A percentile compares a stretch with the other conserved stretches of the same genome.
Evolutionary conservation across 345 rosid genomes (phyloP).

Genomic region (Populus ilicifolia): DNA sequence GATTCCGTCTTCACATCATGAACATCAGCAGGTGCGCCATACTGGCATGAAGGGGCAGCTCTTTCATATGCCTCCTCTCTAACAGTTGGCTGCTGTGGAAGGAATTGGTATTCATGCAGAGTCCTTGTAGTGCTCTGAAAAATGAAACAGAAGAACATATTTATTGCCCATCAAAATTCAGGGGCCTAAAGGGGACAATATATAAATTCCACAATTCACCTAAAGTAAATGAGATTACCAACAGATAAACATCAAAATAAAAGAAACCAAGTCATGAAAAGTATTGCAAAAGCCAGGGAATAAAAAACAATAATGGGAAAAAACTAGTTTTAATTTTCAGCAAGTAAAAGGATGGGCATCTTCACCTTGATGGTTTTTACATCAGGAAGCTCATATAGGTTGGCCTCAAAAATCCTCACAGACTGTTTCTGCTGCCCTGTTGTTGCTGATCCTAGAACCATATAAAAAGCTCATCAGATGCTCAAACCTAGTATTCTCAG

Average conservation of each 20-base stretch:
- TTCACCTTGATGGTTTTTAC: slow-evolving; percentile 51
- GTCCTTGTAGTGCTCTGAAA: slow-evolving; percentile 48
- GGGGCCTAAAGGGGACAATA: background rate
- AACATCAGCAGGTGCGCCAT: slow-evolving; percentile 41
- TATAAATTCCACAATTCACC: background rate
- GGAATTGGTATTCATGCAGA: slow-evolving; percentile 80
- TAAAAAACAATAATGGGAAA: background rate
- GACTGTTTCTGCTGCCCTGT: slow-evolving; percentile 44
- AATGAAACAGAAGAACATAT: slow-evolving; percentile 7
- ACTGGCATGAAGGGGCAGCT: slow-evolving; percentile 41
- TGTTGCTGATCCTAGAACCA: slow-evolving; percentile 38
- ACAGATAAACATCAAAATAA: background rate
- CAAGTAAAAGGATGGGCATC: background rate
- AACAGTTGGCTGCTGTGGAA: slow-evolving; percentile 76
- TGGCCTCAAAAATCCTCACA: slow-evolving; percentile 48
- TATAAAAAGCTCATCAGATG: slow-evolving; percentile 6
- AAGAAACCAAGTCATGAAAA: too few species aligned
- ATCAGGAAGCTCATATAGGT: slow-evolving; percentile 49
- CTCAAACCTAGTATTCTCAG: background rate
- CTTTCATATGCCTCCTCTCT: slow-evolving; percentile 52
- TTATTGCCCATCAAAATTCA: background rate
- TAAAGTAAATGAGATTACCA: background rate
- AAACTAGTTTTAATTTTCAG: background rate
- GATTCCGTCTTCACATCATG: slow-evolving; percentile 39
- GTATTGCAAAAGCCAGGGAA: too few species aligned